Evolutionary conservation across 2,329 filamentous ascomycete species (phyloP).

Genomic region (Thelonectria olida): DNA sequence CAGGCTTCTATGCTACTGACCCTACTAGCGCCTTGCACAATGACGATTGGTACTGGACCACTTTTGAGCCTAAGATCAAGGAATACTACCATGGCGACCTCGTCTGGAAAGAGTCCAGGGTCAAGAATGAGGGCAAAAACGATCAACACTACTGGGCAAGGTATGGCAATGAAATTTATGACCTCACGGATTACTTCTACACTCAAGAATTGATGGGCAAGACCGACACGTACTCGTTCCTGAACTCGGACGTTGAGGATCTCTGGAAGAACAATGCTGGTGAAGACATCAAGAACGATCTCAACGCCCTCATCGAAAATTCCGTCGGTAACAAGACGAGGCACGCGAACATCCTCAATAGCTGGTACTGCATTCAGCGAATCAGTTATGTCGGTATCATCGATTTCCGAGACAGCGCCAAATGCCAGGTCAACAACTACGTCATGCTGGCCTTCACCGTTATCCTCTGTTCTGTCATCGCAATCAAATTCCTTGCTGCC

Average conservation of each 20-base stretch:
- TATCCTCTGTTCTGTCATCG: conserved; percentile 81
- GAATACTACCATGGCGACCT: conserved; percentile 89
- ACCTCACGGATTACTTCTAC: conserved; percentile 91
- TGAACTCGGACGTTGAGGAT: conserved; percentile 73
- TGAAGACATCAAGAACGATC: conserved; percentile 75
- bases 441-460: conserved; percentile 89
- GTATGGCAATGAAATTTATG: conserved; percentile 80
- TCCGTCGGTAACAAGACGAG: conserved; percentile 61
- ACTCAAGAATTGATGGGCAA: conserved; percentile 71
- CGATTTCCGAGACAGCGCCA: conserved; percentile 82
- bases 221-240: conserved; percentile 70
- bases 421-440: conserved; percentile 90
- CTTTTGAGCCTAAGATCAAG: conserved; percentile 81
- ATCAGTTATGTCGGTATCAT: conserved; percentile 83
- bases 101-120: conserved; percentile 70
- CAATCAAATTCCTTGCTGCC: conserved; percentile 90
- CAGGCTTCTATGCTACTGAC: conserved; percentile 69
- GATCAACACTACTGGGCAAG: conserved; percentile 81
- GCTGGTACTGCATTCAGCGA: conserved; percentile 82
- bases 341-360: conserved; percentile 65
- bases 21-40: conserved; percentile 66
- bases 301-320: conserved; percentile 63
- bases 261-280: conserved; percentile 81
- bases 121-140: conserved; percentile 73
- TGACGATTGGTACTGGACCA: conserved; percentile 78